Conservation (phyloP, 768 basidiomycete species). For the Leccinellum rugosiceps region DNA sequence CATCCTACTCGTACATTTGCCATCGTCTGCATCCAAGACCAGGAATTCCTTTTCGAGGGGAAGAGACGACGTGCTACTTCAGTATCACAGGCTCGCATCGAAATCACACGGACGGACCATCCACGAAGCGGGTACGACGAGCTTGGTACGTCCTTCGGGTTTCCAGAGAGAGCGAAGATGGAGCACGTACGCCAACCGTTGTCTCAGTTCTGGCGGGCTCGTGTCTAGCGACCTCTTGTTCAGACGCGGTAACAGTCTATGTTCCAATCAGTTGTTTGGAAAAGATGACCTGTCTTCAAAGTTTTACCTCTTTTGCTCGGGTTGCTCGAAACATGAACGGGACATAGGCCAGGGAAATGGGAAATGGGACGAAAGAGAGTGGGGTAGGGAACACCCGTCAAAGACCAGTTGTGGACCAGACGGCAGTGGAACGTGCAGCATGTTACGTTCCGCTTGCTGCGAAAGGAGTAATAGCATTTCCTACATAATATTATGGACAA, state of each 20-base stretch:
- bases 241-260: constrained; percentile 7
- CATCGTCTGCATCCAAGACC: neutral
- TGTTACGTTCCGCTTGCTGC: constrained; percentile 13
- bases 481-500: constrained; percentile 9
- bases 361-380: neutral
- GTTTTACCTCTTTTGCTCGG: constrained; percentile 8
- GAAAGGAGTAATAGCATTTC: neutral
- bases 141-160: constrained; percentile 13
- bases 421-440: neutral
- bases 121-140: constrained; percentile 23
- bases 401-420: neutral
- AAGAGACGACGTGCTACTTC: neutral
- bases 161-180: constrained; percentile 24
- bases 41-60: constrained; percentile 9
- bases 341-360: constrained; percentile 4
- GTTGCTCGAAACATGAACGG: neutral
- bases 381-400: neutral
- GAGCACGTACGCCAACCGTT: constrained; percentile 18
- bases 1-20: neutral
- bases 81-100: neutral
- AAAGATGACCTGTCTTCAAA: neutral
- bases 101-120: constrained; percentile 15
- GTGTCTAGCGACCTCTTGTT: constrained; percentile 9
- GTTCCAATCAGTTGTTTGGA: constrained; percentile 1
- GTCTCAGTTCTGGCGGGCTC: constrained; percentile 16